Conservation (phyloP, 2,329 filamentous ascomycete genomes). For the Talaromyces piceae region DNA sequence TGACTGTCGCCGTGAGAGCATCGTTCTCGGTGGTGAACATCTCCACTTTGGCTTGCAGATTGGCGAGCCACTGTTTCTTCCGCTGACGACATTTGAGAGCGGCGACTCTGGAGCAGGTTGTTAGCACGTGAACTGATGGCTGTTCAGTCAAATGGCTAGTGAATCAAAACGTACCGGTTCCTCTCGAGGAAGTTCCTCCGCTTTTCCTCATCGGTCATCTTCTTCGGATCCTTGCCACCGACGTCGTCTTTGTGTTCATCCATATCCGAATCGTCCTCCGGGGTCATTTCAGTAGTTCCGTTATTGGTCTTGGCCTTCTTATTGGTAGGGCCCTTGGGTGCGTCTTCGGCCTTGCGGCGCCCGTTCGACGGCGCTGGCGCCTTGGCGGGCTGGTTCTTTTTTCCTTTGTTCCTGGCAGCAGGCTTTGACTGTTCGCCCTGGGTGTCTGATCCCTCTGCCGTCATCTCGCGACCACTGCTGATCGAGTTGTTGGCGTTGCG, state of each 20-base stretch:
- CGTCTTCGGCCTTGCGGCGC: slow-evolving; percentile 71
- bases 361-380: slow-evolving; percentile 48
- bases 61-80: slow-evolving; percentile 98
- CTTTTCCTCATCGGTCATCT: slow-evolving; percentile 99
- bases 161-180: slow-evolving; percentile 63
- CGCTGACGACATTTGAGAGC: slow-evolving; percentile 94
- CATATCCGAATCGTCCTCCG: slow-evolving; percentile 46
- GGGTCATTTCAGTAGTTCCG: slow-evolving; percentile 32
- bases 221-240: slow-evolving; percentile 53
- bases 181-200: slow-evolving; percentile 95
- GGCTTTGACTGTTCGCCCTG: slow-evolving; percentile 61
- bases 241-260: slow-evolving; percentile 47
- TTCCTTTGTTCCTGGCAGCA: slow-evolving; percentile 59
- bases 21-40: slow-evolving; percentile 90
- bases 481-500: slow-evolving; percentile 40
- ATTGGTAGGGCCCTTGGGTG: slow-evolving; percentile 57
- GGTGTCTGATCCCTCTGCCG: slow-evolving; percentile 65
- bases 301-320: slow-evolving; percentile 66
- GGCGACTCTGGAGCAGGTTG: slow-evolving; percentile 59
- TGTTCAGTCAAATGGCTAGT: slow-evolving; percentile 13
- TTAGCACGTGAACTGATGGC: neutral
- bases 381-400: slow-evolving; percentile 52
- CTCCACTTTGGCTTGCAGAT: slow-evolving; percentile 90
- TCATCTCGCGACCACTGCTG: slow-evolving; percentile 58
- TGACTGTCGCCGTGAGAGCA: slow-evolving; percentile 72